Evolutionary conservation across 2,329 filamentous ascomycete species (phyloP).

Genomic region (Cadophora malorum): DNA sequence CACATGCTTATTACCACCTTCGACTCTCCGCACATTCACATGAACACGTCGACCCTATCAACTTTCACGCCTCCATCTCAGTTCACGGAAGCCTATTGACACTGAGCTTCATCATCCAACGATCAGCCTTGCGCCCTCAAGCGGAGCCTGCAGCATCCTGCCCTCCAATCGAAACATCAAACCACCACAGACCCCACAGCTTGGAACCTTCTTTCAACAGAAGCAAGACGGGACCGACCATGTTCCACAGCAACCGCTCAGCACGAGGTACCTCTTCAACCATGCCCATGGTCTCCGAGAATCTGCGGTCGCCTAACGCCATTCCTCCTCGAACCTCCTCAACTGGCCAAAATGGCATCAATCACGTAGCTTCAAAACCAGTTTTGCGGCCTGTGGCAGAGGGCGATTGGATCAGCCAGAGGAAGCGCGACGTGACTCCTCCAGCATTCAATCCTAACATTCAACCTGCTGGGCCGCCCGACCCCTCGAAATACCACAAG

Average conservation of each 20-base stretch:
- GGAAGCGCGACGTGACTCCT: constrained; percentile 41
- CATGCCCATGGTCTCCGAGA: constrained; percentile 36
- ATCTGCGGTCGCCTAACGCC: constrained; percentile 60
- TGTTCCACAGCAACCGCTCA: constrained; percentile 34
- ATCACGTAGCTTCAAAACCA: constrained; percentile 38
- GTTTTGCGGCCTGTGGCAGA: constrained; percentile 64
- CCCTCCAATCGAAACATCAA: constrained; percentile 20
- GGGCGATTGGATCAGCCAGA: constrained; percentile 63
- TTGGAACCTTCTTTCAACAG: constrained; percentile 3
- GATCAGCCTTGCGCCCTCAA: constrained; percentile 15
- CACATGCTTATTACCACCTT: not conserved
- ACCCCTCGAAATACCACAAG: constrained; percentile 40
- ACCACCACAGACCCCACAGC: constrained; percentile 7
- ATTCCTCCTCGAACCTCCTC: constrained; percentile 80
- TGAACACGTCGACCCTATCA: not conserved
- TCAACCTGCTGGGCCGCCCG: constrained; percentile 32
- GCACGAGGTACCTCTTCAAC: constrained; percentile 22
- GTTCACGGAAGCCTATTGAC: not conserved
- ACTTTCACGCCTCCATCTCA: not conserved
- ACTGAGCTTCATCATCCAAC: constrained; percentile 4
- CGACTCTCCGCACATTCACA: not conserved
- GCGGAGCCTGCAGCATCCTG: constrained; percentile 23
- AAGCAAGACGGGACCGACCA: constrained; percentile 16
- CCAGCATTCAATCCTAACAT: constrained; percentile 39
- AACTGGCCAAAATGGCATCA: constrained; percentile 53